Conservation (phyloP, 179 eudicot species). For the Patellifolia procumbens region DNA sequence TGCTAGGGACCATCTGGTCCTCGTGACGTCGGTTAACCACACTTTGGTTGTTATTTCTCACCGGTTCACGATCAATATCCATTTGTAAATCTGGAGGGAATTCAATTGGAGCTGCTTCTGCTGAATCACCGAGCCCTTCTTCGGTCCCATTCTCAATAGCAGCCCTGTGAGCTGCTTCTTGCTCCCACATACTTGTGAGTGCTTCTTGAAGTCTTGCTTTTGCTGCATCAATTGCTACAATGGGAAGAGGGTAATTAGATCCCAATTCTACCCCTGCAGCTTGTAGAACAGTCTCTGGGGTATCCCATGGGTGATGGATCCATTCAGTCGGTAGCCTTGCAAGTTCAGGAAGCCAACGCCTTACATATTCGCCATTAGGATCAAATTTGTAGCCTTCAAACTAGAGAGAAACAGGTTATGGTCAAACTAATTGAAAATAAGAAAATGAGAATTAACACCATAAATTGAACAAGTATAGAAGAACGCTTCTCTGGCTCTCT, state of each 20-base stretch:
- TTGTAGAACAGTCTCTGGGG: slow-evolving; percentile 85
- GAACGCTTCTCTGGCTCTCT: too few species aligned
- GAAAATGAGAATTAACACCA: not conserved
- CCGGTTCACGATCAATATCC: slow-evolving; percentile 66
- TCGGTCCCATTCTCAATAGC: slow-evolving; percentile 80
- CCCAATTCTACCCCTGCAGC: slow-evolving; percentile 97
- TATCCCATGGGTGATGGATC: slow-evolving; percentile 98
- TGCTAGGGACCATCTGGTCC: slow-evolving; percentile 98
- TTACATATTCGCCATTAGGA: slow-evolving; percentile 89
- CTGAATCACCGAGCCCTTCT: slow-evolving; percentile 98
- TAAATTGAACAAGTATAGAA: not conserved
- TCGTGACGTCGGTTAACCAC: slow-evolving; percentile 49
- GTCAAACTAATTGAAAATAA: not conserved
- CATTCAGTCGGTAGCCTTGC: slow-evolving; percentile 92
- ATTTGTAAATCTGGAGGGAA: slow-evolving; percentile 73
- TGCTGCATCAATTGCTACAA: slow-evolving; percentile 74
- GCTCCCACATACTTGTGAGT: slow-evolving; percentile 84
- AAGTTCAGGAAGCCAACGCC: slow-evolving; percentile 97
- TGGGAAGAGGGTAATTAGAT: slow-evolving; percentile 87
- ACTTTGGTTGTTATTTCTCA: slow-evolving; percentile 37
- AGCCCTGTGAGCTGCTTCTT: slow-evolving; percentile 77
- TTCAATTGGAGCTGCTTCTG: slow-evolving; percentile 61
- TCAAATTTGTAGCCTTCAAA: slow-evolving; percentile 96
- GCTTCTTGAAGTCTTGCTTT: slow-evolving; percentile 79
- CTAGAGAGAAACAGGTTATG: slow-evolving; percentile 26